Conservation (phyloP, 83 land plant genomes). For the Larix sibirica region DNA sequence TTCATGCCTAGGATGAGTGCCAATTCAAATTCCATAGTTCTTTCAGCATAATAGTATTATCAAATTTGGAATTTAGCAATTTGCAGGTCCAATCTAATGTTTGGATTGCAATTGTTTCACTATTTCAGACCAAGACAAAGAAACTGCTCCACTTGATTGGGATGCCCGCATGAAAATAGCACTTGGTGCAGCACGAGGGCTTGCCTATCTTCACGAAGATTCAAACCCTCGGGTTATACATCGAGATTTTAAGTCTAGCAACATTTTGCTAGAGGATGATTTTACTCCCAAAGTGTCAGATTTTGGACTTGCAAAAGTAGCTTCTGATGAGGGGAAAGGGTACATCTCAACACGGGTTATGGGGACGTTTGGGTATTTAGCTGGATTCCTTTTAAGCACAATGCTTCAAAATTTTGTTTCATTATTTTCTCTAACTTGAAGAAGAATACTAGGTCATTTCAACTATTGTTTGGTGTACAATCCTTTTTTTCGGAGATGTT, state of each 20-base stretch:
- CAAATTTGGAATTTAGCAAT: not conserved
- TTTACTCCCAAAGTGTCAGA: conserved; percentile 82
- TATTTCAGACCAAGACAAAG: conserved; percentile 59
- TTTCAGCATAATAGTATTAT: not conserved
- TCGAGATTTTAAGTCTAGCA: conserved; percentile 77
- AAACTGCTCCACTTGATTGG: conserved; percentile 53
- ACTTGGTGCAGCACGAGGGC: conserved; percentile 76
- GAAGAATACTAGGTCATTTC: not conserved
- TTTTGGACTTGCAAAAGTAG: conserved; percentile 84
- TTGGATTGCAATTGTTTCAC: not conserved
- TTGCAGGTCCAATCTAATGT: conserved; percentile 3
- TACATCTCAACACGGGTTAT: conserved; percentile 77
- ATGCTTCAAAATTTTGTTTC: not conserved
- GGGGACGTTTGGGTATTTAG: conserved; percentile 81
- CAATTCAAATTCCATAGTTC: not conserved
- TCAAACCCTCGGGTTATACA: conserved; percentile 79
- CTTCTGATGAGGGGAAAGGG: conserved; percentile 59
- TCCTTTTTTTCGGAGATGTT: not conserved
- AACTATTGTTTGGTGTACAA: not conserved
- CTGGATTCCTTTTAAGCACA: not conserved
- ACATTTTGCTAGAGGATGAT: conserved; percentile 64
- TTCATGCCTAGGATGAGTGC: not conserved
- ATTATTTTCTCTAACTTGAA: not conserved
- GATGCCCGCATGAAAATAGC: conserved; percentile 75
- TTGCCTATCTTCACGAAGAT: conserved; percentile 81